A percentile compares a stretch with the other conserved stretches of the same genome.
These are phyloP conservation scores for Colletotrichum lini DNA, from an alignment of 2,329 filamentous ascomycete genomes.

Conservation along the genomic window DNA sequence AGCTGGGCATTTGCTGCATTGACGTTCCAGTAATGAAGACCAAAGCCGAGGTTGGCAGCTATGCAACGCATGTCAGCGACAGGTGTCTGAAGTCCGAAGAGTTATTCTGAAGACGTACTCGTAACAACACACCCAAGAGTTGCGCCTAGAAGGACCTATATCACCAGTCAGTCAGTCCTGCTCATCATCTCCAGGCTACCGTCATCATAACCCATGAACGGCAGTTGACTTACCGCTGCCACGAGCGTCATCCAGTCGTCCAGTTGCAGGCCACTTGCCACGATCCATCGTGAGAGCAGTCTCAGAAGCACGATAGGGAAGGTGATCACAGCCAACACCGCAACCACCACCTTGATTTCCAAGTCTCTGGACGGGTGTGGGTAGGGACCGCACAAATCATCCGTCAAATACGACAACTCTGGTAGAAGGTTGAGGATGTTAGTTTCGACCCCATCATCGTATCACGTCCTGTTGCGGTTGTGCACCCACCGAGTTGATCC, in stretches of 20 bases:
- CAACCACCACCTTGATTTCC: constrained; percentile 30
- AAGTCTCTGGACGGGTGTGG: constrained; percentile 8
- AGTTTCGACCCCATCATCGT: not conserved
- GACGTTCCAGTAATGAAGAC: constrained; percentile 46
- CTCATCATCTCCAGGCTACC: no score
- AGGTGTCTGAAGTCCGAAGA: accelerated
- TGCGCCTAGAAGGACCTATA: not conserved
- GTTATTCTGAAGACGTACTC: not conserved
- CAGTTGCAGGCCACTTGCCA: constrained; percentile 14
- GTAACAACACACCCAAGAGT: constrained; percentile 24
- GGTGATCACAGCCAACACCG: constrained; percentile 13
- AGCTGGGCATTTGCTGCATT: constrained; percentile 32
- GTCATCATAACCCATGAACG: no score
- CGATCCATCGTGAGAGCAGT: constrained; percentile 4
- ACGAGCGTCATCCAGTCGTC: constrained; percentile 35
- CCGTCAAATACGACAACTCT: constrained; percentile 24
- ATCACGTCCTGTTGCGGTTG: accelerated
- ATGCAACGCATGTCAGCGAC: not conserved
- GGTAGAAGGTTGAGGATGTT: not conserved
- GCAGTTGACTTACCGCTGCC: constrained; percentile 9
- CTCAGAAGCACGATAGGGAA: constrained; percentile 29
- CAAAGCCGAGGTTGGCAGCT: constrained; percentile 41
- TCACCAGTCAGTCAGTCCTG: not conserved
- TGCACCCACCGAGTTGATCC: constrained; percentile 30
- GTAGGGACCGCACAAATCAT: constrained; percentile 26